Conservation (phyloP, 2,329 filamentous ascomycete genomes). For the Alternaria sp. region DNA sequence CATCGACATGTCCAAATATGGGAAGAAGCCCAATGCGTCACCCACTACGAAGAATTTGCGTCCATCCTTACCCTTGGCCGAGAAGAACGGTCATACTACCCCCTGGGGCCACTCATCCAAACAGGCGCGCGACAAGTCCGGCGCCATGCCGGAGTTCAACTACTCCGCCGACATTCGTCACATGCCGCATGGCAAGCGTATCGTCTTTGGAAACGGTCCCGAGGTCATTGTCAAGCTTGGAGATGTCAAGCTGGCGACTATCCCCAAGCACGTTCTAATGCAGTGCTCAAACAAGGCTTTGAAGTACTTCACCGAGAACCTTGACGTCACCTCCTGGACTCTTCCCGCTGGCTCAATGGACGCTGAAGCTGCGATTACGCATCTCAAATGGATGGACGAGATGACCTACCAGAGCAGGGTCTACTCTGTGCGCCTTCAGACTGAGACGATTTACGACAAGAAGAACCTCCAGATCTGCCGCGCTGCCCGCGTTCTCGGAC, state of each 20-base stretch:
- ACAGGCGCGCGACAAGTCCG: constrained; percentile 12
- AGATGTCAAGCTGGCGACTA: constrained; percentile 14
- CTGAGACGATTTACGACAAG: constrained; percentile 23
- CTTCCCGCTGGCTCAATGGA: constrained; percentile 32
- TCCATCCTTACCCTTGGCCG: background rate
- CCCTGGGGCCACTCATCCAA: constrained; percentile 1
- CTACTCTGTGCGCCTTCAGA: constrained; percentile 36
- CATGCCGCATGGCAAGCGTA: constrained; percentile 33
- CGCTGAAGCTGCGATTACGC: constrained; percentile 21
- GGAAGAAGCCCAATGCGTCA: constrained; percentile 20
- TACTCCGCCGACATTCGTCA: constrained; percentile 31
- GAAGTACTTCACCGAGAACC: constrained; percentile 31
- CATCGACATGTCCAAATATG: constrained; percentile 33
- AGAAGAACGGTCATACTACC: background rate
- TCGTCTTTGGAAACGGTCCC: constrained; percentile 32
- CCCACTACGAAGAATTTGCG: background rate
- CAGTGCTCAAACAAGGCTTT: constrained; percentile 37
- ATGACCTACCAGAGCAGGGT: constrained; percentile 34
- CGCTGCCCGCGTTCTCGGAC: constrained; percentile 35
- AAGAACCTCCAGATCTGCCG: constrained; percentile 39
- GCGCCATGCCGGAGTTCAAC: constrained; percentile 22
- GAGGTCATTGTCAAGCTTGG: constrained; percentile 34
- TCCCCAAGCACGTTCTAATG: constrained; percentile 42
- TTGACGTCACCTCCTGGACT: constrained; percentile 21
- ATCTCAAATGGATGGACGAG: constrained; percentile 39